These are phyloP conservation scores for Colletotrichum filicis DNA, from an alignment of 2,329 filamentous ascomycete genomes.

Conservation along the genomic window DNA sequence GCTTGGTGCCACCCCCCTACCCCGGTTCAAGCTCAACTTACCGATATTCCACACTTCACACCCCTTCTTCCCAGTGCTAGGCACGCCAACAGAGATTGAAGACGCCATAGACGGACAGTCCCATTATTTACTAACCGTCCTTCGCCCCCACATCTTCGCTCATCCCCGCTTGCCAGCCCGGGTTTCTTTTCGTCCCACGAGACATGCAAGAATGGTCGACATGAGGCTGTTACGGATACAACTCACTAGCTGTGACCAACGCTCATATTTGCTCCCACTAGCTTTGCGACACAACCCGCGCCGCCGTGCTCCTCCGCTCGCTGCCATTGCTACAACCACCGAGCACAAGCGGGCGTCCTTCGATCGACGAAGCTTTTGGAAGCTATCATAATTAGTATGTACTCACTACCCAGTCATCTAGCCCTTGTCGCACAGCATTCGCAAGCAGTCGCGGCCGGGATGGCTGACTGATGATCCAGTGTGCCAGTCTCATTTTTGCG, in stretches of 20 bases:
- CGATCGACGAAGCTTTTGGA: background rate
- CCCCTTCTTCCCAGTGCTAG: background rate
- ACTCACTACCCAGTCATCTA: background rate
- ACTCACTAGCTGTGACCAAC: background rate
- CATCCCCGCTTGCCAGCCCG: constrained; percentile 6
- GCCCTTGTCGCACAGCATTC: background rate
- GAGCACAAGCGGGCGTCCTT: background rate
- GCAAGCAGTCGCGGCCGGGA: constrained; percentile 1
- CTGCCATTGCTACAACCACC: background rate
- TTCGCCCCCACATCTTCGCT: constrained; percentile 23
- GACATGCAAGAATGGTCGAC: constrained; percentile 9
- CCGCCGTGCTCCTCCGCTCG: background rate
- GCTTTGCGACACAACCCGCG: background rate
- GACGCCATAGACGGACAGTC: background rate
- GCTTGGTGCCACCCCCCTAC: background rate
- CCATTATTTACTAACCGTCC: constrained; percentile 9
- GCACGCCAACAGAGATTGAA: background rate
- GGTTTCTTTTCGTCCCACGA: constrained; percentile 1
- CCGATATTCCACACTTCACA: background rate
- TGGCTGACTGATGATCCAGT: background rate
- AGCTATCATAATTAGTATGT: background rate
- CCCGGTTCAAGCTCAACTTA: too few species aligned
- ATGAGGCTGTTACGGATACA: constrained; percentile 22
- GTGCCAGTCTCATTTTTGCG: constrained; percentile 4
- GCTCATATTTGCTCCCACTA: background rate